Base-by-base conservation (phyloP, 345 rosid species). In the Bruguiera gymnorhiza region DNA sequence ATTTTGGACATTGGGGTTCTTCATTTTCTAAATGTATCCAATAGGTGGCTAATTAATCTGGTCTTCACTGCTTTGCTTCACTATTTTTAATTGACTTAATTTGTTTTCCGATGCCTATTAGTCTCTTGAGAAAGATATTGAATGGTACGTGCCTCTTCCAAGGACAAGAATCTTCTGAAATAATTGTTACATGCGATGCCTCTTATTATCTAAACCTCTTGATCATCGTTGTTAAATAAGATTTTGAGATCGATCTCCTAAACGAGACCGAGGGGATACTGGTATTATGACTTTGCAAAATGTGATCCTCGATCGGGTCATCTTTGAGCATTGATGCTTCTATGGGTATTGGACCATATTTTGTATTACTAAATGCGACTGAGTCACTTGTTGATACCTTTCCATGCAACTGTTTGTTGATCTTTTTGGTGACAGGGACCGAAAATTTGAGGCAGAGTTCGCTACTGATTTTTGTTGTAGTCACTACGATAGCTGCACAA, bases 221-320 rank as follows among this genome's bases (percentile, higher is more conserved):
- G 6, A 23, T 23, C 18, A 55, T 19, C 26, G 1, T 32, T 63
- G 16, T 46, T 58, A 58, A 48, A 46, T 58, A 50, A 51, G 32
- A 29, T 15, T 65, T 36, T 34, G 26, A 55, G 58, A 39, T 65
- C 65, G 24, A 58, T 56, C 57, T 64, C 46, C 64, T 9, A 56
- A 56, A 32, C 24, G 31, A 18, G 56, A 36, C 56, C 62, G 53
- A 67, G 59, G 60, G 21, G 61, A 61, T 52, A 15, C 15, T 55
- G 24, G 9, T 23, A 21, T 55, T 55, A 15, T 27, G 9, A 51
- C 23, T 50, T 73, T 59, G 70, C 37, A 58, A 59, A 34, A 34
- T 61, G 77, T 60, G 68, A 73, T 67, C 56, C 76, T 67, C 48
- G 6, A 23, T 10, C 3, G 60, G 29, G 29, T 21, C 29, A 55